These are phyloP conservation scores for Allantophomopsis cytisporea DNA, from an alignment of 2,329 filamentous ascomycete genomes.

Conservation along the genomic window DNA sequence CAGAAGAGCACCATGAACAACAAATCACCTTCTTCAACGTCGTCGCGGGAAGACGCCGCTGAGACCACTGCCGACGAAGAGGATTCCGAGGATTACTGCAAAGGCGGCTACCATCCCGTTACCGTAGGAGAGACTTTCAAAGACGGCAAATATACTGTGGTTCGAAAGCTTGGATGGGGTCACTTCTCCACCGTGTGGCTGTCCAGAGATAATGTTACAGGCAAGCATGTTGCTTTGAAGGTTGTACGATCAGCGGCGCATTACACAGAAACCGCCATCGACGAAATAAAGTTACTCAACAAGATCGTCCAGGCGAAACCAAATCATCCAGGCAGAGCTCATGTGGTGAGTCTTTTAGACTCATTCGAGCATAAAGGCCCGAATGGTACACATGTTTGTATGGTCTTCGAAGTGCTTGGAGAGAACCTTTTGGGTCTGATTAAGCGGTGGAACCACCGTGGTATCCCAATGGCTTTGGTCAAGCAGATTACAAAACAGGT, in stretches of 20 bases:
- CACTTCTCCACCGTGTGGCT: conserved; percentile 97
- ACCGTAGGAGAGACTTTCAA: conserved; percentile 94
- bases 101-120: conserved; percentile 95
- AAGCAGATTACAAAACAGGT: conserved; percentile 99
- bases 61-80: conserved; percentile 96
- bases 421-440: conserved; percentile 92
- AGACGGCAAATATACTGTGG: conserved; percentile 89
- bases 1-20: conserved; percentile 12
- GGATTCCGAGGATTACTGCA: conserved; percentile 98
- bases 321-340: conserved; percentile 82
- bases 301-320: conserved; percentile 94
- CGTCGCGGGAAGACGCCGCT: conserved; percentile 68
- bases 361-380: conserved; percentile 97
- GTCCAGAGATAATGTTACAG: conserved; percentile 69
- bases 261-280: conserved; percentile 96
- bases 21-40: conserved; percentile 50
- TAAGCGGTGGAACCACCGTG: conserved; percentile 96
- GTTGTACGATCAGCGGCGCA: conserved; percentile 95
- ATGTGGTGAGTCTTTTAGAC: conserved; percentile 91
- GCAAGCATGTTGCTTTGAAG: conserved; percentile 94
- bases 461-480: conserved; percentile 90
- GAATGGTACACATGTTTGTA: conserved; percentile 93
- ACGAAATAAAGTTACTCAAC: conserved; percentile 97
- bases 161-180: conserved; percentile 94
- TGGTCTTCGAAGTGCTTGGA: conserved; percentile 97